Conservation (phyloP, 164 flowering plant species). For the Vitis rotundifolia region DNA sequence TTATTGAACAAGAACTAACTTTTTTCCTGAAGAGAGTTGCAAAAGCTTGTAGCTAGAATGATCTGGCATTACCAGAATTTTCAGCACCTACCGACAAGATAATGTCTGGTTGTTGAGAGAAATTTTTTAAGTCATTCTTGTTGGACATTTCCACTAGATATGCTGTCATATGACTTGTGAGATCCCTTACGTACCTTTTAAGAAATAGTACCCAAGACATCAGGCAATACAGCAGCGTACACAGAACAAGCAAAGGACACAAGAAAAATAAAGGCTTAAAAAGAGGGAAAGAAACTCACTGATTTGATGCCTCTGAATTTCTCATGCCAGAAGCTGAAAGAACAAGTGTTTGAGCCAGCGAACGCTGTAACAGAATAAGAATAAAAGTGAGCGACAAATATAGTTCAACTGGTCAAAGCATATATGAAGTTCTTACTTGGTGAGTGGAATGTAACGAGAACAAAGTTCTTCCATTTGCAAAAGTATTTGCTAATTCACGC, state of each 20-base stretch:
- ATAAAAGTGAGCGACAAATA: background rate
- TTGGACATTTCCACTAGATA: slow-evolving; percentile 62
- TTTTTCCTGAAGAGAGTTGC: background rate
- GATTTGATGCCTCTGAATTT: slow-evolving; percentile 68
- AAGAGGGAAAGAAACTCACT: slow-evolving; percentile 46
- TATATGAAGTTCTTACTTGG: slow-evolving; percentile 54
- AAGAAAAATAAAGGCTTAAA: background rate
- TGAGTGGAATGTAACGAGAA: slow-evolving; percentile 58
- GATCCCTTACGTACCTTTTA: slow-evolving; percentile 72
- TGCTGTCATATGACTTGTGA: slow-evolving; percentile 60
- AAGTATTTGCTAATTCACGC: slow-evolving; percentile 72
- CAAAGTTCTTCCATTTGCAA: slow-evolving; percentile 60
- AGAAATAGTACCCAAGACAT: slow-evolving; percentile 2
- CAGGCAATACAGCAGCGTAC: slow-evolving; percentile 1
- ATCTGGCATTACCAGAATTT: background rate
- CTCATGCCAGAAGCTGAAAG: slow-evolving; percentile 74
- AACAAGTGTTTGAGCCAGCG: slow-evolving; percentile 80
- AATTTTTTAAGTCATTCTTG: slow-evolving; percentile 57
- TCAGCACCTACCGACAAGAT: slow-evolving; percentile 55
- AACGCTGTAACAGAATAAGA: slow-evolving; percentile 53
- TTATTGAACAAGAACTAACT: background rate
- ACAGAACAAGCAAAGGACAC: background rate
- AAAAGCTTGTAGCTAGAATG: background rate
- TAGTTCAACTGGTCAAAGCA: background rate
- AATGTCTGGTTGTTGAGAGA: slow-evolving; percentile 79